Evolutionary conservation across 1,139 yeast species (phyloP), one percentile per base, ranked within the genome.

Genomic region (Yamadazyma aaseri): DNA sequence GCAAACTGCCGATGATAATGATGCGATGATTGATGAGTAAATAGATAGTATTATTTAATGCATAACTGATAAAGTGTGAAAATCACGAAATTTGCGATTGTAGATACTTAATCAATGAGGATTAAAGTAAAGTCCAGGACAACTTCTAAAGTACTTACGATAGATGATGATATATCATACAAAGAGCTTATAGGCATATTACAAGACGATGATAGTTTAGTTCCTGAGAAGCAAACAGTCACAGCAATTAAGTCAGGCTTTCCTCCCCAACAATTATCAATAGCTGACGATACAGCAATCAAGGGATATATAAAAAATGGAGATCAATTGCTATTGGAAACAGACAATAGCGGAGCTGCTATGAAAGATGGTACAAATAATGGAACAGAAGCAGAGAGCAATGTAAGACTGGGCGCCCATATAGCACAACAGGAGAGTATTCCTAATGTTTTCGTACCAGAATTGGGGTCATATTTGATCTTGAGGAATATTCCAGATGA

Each of bases 401-500:
- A 8, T 3, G 8, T 18, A 17, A 10, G 21, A 14, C 7, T 14
- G 60, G 57, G n/a, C n/a, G n/a, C n/a, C n/a, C 9, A n/a, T n/a
- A n/a, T n/a, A n/a, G n/a, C n/a, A n/a, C n/a, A n/a, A n/a, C n/a
- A n/a, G n/a, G n/a, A n/a, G n/a, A n/a, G n/a, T n/a, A 61, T 63
- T 2, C 67, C 72, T 2, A 40, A 58, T 6, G 58, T 54, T 2
- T 49, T 42, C 33, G 47, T 63, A 10, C 45, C 42, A 2, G 49
- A 49, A 8, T 25, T 49, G 17, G 44, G 50, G 17, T 21, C 51
- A 32, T 60, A 58, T 39, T 49, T 78, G 16, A 63, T 71, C 9
- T 64, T 83, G 11, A 69, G 87, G 24, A 74, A 76, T 35, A 79
- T 83, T 40, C 84, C 86, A 1, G 90, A 85, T 50, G 94, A 86